Evolutionary conservation across 495 filamentous ascomycete species (phyloP), one percentile per base, ranked within the genome.

Genomic region (Cairneyella variabilis): DNA sequence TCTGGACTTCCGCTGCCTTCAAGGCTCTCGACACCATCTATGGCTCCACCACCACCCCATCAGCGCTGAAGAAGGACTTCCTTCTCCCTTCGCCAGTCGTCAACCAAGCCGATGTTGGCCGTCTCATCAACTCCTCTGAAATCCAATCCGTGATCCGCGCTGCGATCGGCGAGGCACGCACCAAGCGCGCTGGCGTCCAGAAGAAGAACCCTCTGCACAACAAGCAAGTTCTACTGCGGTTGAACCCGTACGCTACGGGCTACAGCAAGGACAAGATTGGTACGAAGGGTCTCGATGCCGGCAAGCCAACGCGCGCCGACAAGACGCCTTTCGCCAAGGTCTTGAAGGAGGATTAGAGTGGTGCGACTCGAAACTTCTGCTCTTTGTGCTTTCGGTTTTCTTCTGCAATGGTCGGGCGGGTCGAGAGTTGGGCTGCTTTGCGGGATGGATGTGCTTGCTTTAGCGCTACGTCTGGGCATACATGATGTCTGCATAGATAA

Each of bases 151-250:
- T 97, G 46, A 82, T 97, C 57, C 82, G 86, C 48, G 86, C 84
- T 34, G 89, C 90, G 64, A 91, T 89, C 80, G 95, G 95, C 60
- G 86, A 88, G 62, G 77, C 90, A 64, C 77, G 82, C 65, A 93
- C 90, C 74, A 97, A 97, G 90, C 88, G 93, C 64, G 76, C 77
- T 62, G 70, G 77, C 65, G 89, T 96, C 53, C 91, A 95, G 83
- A 98, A 98, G 91, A 96, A 96, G 90, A 97, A 98, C 82, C 95
- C 93, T 68, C 88, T 98, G 56, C 79, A 78, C 76, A 98, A 98
- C 84, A 95, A 88, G 82, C 95, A 97, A 79, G 83, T 98, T 54
- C 80, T 96, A 74, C 86, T 97, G 67, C 83, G 93, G 57, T 86
- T 97, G 72, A 98, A 98, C 82, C 93, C 93, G 54, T 98, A 98